Conservation (phyloP, 495 filamentous ascomycete species). For the Aspergillus sclerotiicarbonarius region DNA sequence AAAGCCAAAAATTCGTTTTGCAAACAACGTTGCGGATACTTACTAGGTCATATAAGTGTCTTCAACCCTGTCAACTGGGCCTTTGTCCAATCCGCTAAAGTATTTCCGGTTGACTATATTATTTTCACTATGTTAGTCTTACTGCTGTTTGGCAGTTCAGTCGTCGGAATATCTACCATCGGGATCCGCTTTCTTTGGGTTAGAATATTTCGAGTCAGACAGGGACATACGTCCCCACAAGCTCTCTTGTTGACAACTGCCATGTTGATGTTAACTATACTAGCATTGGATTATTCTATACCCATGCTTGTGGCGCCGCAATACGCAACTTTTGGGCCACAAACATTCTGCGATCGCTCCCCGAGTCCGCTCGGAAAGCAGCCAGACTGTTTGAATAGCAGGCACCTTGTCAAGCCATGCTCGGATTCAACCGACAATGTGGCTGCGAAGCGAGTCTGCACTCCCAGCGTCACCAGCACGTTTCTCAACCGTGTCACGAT, state of each 20-base stretch:
- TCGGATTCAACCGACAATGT: constrained; percentile 64
- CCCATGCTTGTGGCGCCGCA: constrained; percentile 91
- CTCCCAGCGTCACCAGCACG: constrained; percentile 82
- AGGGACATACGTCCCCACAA: constrained; percentile 85
- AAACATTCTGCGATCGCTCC: constrained; percentile 81
- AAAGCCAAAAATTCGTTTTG: constrained; percentile 94
- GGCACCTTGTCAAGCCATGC: constrained; percentile 72
- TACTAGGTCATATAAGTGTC: constrained; percentile 85
- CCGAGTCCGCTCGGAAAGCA: constrained; percentile 54
- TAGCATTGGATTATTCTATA: constrained; percentile 88
- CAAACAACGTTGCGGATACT: constrained; percentile 87
- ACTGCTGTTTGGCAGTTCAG: constrained; percentile 80
- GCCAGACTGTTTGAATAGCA: constrained; percentile 77
- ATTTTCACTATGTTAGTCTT: constrained; percentile 80
- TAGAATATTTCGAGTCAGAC: constrained; percentile 82
- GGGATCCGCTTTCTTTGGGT: constrained; percentile 97
- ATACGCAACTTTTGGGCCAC: constrained; percentile 90
- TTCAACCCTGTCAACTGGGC: constrained; percentile 95
- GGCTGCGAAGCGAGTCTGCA: constrained; percentile 75
- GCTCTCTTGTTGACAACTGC: constrained; percentile 89
- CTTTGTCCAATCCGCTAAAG: constrained; percentile 74
- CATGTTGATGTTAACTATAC: constrained; percentile 80
- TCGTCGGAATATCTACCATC: constrained; percentile 79
- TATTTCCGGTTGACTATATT: constrained; percentile 90
- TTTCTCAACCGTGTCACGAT: constrained; percentile 93